Conservation (phyloP, 2,329 filamentous ascomycete species). For the Exophiala oligosperma region DNA sequence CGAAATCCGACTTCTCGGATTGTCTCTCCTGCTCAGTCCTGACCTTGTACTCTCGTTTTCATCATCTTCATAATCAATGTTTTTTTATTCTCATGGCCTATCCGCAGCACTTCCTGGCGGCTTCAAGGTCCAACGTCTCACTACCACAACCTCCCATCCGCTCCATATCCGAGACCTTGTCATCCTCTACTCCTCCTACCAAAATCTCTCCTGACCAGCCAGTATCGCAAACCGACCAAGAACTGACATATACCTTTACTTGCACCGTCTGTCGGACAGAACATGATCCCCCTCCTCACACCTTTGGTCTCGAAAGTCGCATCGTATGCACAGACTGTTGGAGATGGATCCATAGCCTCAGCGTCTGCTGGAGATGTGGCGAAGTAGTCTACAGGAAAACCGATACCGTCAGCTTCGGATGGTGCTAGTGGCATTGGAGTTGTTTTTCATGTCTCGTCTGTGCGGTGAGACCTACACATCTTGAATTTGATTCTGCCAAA, state of each 20-base stretch:
- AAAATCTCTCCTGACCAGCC: neutral
- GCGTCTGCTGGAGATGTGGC: constrained; percentile 33
- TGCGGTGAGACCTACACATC: constrained; percentile 17
- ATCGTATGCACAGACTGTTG: constrained; percentile 30
- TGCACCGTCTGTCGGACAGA: constrained; percentile 26
- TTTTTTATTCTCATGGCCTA: neutral
- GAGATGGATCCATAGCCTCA: constrained; percentile 26
- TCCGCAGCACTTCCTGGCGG: constrained; percentile 12
- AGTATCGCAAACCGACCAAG: neutral
- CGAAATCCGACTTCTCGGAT: too few species aligned
- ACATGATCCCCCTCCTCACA: constrained; percentile 16
- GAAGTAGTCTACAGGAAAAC: constrained; percentile 27
- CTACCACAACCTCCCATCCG: constrained; percentile 7
- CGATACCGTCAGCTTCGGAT: constrained; percentile 32
- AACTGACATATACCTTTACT: constrained; percentile 11
- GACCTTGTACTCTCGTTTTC: neutral
- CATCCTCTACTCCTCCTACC: neutral
- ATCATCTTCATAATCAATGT: neutral
- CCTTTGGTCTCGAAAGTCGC: constrained; percentile 21
- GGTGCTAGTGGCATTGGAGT: constrained; percentile 36
- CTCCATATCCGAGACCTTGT: constrained; percentile 5
- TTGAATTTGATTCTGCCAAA: neutral
- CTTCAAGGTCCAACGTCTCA: constrained; percentile 10
- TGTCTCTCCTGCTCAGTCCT: neutral
- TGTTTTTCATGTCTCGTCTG: constrained; percentile 34